Evolutionary conservation across 345 rosid genomes (phyloP).

Genomic region (Corchorus olitorius): DNA sequence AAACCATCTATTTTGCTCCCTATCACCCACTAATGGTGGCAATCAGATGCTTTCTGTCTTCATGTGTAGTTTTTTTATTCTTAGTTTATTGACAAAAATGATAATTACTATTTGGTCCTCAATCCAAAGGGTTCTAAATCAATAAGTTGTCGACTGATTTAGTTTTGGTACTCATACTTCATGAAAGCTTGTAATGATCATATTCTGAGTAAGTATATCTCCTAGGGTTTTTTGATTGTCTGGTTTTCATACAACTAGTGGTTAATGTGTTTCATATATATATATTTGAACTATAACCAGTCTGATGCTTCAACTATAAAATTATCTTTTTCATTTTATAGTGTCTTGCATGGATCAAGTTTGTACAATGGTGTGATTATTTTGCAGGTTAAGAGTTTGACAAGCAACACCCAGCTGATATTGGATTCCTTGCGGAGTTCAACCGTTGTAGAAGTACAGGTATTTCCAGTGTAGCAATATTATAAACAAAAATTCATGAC

Average conservation of each 20-base stretch:
- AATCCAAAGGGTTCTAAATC: not conserved
- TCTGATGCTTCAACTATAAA: not conserved
- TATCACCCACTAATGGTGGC: not conserved
- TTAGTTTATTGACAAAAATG: not conserved
- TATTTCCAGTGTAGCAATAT: constrained; percentile 17
- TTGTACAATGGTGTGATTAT: constrained; percentile 18
- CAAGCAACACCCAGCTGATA: constrained; percentile 52
- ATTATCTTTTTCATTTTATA: not conserved
- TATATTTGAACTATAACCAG: not conserved
- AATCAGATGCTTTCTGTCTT: not conserved
- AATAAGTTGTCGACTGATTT: not conserved
- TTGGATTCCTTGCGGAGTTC: constrained; percentile 66
- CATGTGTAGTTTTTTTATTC: not conserved
- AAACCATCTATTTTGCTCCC: not conserved
- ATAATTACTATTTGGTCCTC: not conserved
- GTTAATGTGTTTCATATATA: not conserved
- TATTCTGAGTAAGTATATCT: not conserved
- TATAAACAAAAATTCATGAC: not conserved
- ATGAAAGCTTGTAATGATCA: not conserved
- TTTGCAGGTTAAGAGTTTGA: constrained; percentile 66
- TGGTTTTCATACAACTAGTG: constrained; percentile 15
- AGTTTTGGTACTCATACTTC: not conserved
- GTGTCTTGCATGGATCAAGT: constrained; percentile 18
- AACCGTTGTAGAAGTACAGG: constrained; percentile 70
- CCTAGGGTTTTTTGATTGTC: not conserved